Conservation (phyloP, 2,329 filamentous ascomycete species). For the Drechslerella dactyloides region DNA sequence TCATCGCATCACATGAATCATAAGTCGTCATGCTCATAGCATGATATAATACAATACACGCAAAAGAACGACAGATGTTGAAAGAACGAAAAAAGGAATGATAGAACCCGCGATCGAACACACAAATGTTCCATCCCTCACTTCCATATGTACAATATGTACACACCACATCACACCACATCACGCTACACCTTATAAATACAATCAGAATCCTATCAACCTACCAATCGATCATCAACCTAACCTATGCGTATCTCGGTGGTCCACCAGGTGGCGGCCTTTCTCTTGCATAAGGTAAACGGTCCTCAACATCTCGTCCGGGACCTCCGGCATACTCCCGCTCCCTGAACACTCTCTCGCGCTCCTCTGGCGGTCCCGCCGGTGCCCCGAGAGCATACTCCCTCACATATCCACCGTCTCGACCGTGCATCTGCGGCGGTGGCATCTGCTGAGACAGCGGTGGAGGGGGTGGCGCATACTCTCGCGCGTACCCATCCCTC, state of each 20-base stretch:
- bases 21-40: background rate
- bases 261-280: conserved; percentile 8
- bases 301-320: conserved; percentile 31
- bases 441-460: conserved; percentile 11
- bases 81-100: background rate
- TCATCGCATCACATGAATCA: no score
- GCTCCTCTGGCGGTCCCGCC: conserved; percentile 10
- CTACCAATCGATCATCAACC: no score
- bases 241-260: background rate
- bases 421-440: background rate
- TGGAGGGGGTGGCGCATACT: conserved; percentile 21
- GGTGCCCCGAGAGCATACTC: conserved; percentile 29
- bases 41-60: background rate
- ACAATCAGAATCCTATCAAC: no score
- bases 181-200: no score
- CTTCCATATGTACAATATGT: background rate
- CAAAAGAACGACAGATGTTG: background rate
- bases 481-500: conserved; percentile 10
- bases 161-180: no score
- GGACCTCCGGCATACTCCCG: conserved; percentile 12
- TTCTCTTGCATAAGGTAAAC: conserved; percentile 35
- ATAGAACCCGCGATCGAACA: no score
- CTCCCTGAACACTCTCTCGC: conserved; percentile 35
- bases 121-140: conserved; percentile 29
- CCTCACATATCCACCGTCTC: conserved; percentile 28